Conservation (phyloP, 2,329 filamentous ascomycete genomes). For the Penicillium paneum region DNA sequence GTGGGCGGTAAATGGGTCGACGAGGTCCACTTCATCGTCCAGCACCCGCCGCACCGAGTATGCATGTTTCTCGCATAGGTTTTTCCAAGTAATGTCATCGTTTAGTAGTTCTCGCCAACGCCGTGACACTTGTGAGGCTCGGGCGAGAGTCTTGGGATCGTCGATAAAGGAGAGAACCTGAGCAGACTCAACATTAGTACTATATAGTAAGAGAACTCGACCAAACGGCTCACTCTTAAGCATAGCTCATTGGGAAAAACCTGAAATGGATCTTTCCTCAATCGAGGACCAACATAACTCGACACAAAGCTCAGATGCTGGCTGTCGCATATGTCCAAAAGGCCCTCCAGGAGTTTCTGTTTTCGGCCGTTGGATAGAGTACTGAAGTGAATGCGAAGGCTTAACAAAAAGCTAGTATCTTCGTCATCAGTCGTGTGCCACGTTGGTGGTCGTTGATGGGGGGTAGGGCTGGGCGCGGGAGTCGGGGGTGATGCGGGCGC, state of each 20-base stretch:
- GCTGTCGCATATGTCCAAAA: constrained; percentile 91
- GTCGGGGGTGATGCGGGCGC: constrained; percentile 65
- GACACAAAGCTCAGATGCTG: constrained; percentile 94
- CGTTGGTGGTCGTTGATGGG: constrained; percentile 56
- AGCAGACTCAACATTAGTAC: constrained; percentile 12
- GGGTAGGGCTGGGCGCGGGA: constrained; percentile 64
- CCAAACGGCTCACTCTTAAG: constrained; percentile 62
- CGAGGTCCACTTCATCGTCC: constrained; percentile 41
- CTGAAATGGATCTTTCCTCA: constrained; percentile 96
- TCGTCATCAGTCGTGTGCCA: constrained; percentile 54
- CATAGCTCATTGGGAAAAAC: constrained; percentile 91
- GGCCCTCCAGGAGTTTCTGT: constrained; percentile 76
- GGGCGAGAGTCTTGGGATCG: constrained; percentile 87
- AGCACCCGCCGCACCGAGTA: constrained; percentile 73
- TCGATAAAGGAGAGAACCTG: constrained; percentile 96
- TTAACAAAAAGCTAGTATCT: constrained; percentile 77
- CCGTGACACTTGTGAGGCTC: constrained; percentile 92
- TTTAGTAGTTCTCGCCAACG: constrained; percentile 90
- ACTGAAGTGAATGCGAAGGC: constrained; percentile 76
- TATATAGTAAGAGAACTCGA: not conserved
- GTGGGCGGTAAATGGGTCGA: constrained; percentile 35
- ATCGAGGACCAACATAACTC: constrained; percentile 85
- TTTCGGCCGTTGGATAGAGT: constrained; percentile 72
- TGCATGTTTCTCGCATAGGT: constrained; percentile 91
- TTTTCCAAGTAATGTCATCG: constrained; percentile 98